Percentiles rank a stretch among this genome's conserved stretches.
Conservation (phyloP, 1,284 basidiomycete genomes). For the Sanguinoderma infundibulare region DNA sequence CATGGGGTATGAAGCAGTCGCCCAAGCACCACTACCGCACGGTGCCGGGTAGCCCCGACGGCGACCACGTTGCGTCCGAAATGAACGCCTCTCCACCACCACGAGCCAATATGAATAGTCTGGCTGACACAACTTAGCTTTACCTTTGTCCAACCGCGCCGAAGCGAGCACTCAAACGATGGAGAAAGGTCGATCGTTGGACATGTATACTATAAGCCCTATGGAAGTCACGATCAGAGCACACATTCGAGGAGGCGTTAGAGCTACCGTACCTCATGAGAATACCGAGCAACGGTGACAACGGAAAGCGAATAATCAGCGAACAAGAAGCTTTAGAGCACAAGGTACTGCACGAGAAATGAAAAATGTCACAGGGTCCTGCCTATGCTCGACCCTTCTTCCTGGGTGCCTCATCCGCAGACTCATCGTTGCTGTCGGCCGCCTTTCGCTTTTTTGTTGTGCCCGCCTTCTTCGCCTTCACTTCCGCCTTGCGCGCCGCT, state of each 20-base stretch:
- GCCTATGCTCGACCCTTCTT: constrained; percentile 22
- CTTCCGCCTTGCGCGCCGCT: constrained; percentile 19
- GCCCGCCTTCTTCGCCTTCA: constrained; percentile 21
- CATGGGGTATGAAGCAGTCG: constrained; percentile 8
- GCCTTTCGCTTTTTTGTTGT: constrained; percentile 18
- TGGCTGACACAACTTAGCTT: neutral
- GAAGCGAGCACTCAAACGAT: neutral
- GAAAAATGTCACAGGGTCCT: neutral
- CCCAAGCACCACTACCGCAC: constrained; percentile 6
- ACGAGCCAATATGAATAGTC: neutral
- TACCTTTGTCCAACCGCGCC: neutral
- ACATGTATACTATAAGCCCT: neutral
- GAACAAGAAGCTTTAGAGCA: constrained; percentile 2
- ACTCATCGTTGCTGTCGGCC: constrained; percentile 31
- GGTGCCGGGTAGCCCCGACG: constrained; percentile 3
- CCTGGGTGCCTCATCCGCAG: constrained; percentile 36
- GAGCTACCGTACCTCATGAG: neutral
- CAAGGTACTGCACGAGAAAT: constrained; percentile 2
- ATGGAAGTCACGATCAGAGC: neutral
- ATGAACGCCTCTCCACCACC: constrained; percentile 20
- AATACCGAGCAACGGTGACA: neutral
- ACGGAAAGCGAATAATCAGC: neutral
- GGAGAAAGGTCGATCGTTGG: neutral
- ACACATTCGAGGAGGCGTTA: neutral
- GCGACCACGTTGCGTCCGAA: constrained; percentile 10